These are phyloP conservation scores for Hymenochaete sp. DNA, from an alignment of 1,284 basidiomycete species.

Conservation along the genomic window DNA sequence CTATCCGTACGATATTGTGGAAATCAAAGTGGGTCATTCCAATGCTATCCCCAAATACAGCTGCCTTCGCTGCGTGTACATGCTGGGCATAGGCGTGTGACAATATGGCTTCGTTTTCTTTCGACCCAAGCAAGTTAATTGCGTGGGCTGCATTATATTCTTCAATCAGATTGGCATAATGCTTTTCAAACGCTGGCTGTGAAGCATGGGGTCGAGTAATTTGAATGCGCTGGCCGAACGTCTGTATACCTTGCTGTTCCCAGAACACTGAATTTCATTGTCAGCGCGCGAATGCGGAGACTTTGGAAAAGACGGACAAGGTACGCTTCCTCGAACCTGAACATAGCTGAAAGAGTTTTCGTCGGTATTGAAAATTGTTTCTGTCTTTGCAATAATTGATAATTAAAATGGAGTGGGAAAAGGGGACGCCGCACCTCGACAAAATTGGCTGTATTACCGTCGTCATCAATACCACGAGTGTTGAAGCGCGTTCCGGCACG, in stretches of 20 bases:
- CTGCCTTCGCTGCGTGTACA: slow-evolving; percentile 47
- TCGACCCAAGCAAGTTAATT: slow-evolving; percentile 82
- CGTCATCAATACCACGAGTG: slow-evolving; percentile 95
- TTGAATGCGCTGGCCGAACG: slow-evolving; percentile 85
- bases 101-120: slow-evolving; percentile 86
- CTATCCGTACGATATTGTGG: slow-evolving; percentile 73
- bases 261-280: slow-evolving; percentile 67
- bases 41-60: slow-evolving; percentile 49
- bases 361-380: slow-evolving; percentile 81
- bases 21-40: slow-evolving; percentile 91
- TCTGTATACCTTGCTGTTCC: slow-evolving; percentile 93
- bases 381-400: slow-evolving; percentile 51
- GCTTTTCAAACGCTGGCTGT: slow-evolving; percentile 92
- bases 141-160: slow-evolving; percentile 77
- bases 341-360: slow-evolving; percentile 83
- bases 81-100: slow-evolving; percentile 78
- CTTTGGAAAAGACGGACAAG: slow-evolving; percentile 48
- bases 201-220: slow-evolving; percentile 93
- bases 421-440: slow-evolving; percentile 61
- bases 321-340: slow-evolving; percentile 91
- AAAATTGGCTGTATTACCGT: slow-evolving; percentile 95
- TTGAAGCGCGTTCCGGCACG: slow-evolving; percentile 96
- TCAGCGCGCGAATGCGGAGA: slow-evolving; percentile 1
- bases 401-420: slow-evolving; percentile 14
- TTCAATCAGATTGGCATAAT: slow-evolving; percentile 79